These are phyloP conservation scores for Amanita exitialis DNA, from an alignment of 768 basidiomycete genomes.

Conservation along the genomic window DNA sequence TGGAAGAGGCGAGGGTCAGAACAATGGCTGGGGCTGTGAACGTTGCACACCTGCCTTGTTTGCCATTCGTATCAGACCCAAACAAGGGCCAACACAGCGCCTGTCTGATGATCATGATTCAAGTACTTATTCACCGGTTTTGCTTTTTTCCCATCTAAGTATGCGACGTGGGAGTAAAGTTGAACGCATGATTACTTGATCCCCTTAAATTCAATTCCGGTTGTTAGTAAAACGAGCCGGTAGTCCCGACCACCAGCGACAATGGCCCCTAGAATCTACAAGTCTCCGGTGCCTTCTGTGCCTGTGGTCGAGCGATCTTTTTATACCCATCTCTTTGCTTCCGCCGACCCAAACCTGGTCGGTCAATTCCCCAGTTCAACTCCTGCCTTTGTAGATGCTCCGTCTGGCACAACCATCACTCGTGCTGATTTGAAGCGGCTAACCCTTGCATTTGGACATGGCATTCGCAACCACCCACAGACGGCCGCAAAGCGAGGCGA, in stretches of 20 bases:
- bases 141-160: no score
- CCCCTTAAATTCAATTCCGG: conserved; percentile 37
- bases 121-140: no score
- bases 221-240: background rate
- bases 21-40: background rate
- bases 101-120: conserved; percentile 5
- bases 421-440: conserved; percentile 43
- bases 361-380: conserved; percentile 31
- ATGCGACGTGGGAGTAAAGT: conserved; percentile 17
- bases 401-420: conserved; percentile 43
- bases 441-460: conserved; percentile 47
- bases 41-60: background rate
- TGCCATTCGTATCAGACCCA: conserved; percentile 1
- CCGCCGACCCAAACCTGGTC: conserved; percentile 19
- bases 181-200: conserved; percentile 18
- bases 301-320: conserved; percentile 31
- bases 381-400: conserved; percentile 60
- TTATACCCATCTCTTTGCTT: conserved; percentile 38
- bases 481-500: conserved; percentile 36
- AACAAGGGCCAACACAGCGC: conserved; percentile 4
- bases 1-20: background rate
- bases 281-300: conserved; percentile 28
- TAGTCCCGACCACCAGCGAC: conserved; percentile 9
- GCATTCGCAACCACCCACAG: conserved; percentile 35
- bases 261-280: conserved; percentile 36